These are phyloP conservation scores for Boletellus emodensis DNA, from an alignment of 768 basidiomycete genomes.

Conservation along the genomic window DNA sequence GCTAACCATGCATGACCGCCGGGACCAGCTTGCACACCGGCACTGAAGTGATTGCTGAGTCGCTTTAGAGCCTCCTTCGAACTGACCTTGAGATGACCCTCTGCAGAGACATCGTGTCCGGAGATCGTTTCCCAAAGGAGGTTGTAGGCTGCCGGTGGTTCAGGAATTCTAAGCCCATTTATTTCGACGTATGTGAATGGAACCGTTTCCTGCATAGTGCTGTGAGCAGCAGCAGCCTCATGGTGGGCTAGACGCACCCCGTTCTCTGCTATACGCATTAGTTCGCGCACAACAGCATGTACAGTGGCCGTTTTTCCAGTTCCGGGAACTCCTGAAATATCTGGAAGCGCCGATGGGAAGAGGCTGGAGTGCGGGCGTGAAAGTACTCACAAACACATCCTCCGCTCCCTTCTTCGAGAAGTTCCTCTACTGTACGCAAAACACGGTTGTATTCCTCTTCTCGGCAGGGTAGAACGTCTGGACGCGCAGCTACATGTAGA, in stretches of 20 bases:
- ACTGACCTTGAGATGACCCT: conserved; percentile 62
- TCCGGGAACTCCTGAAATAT: conserved; percentile 98
- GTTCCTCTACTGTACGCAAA: conserved; percentile 69
- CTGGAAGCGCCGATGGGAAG: conserved; percentile 37
- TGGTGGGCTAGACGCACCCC: conserved; percentile 46
- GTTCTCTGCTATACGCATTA: conserved; percentile 83
- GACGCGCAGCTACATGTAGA: conserved; percentile 89
- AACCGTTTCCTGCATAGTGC: conserved; percentile 66
- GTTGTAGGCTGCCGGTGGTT: conserved; percentile 88
- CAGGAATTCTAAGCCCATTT: conserved; percentile 90
- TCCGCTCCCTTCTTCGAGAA: conserved; percentile 89
- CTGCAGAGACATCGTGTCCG: conserved; percentile 61
- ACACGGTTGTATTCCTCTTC: conserved; percentile 81
- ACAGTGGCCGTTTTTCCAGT: conserved; percentile 99
- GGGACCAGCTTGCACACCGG: conserved; percentile 62
- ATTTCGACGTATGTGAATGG: conserved; percentile 98
- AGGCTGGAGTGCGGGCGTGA: background rate
- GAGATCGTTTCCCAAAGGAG: conserved; percentile 93
- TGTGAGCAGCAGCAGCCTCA: background rate
- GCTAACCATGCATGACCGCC: conserved; percentile 84
- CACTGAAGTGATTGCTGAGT: conserved; percentile 74
- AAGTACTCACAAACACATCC: conserved; percentile 83
- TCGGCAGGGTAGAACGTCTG: conserved; percentile 84
- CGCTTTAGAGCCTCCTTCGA: conserved; percentile 80
- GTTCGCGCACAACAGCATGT: conserved; percentile 84